Base-by-base conservation (phyloP, 495 filamentous ascomycete genomes). In the Lineolata rhizophorae region DNA sequence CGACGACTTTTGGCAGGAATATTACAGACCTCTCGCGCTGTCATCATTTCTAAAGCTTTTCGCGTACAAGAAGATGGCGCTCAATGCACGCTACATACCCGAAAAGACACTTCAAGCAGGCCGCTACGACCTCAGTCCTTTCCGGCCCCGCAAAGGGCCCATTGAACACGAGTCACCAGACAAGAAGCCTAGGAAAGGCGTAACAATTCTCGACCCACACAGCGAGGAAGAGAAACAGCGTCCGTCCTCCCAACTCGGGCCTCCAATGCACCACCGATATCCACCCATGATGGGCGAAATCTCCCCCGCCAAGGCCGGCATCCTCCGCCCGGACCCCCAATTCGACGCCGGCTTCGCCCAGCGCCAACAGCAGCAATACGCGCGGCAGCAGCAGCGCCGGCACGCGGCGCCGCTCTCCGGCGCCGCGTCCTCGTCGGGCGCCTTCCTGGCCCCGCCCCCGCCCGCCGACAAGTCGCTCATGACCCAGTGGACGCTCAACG, bases 1-100 rank as follows among this genome's bases (percentile, higher is more conserved):
- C 38, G 87, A 97, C 42, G 85, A 95, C 45, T 95, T 90, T 51
- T 97, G 90, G 90, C 60, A 85, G n/a, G 87, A 95, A 42, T 94
- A 92, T 47, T 97, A 97, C 49, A 71, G 82, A 5, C 90, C 87
- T 1, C 62, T 75, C 10, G 72, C 75, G 0, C 50, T 95, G 3
- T 87, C 84, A 0, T 81, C 80, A 0, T 77, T 94, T 37, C 58
- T 64, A 5, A 95, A 93, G 51, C 71, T 92, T 40, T 93, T 90
- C 45, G 65, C 80, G 0, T 90, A 71, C 54, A 78, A 76, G 42
- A n/a, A n/a, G n/a, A n/a, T n/a, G n/a, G n/a, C n/a, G n/a, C 76
- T 94, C 62, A 91, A 91, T 46, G 83, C 76, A 0, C 82, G 76
- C 0, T 84, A 83, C 48, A 66, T 85, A 6, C 77, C 81, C 3